A percentile compares a stretch with the other conserved stretches of the same genome.
phyloP scores from a whole-genome alignment of 805 yeast genomes.

The Komagataella kurtzmanii region DNA sequence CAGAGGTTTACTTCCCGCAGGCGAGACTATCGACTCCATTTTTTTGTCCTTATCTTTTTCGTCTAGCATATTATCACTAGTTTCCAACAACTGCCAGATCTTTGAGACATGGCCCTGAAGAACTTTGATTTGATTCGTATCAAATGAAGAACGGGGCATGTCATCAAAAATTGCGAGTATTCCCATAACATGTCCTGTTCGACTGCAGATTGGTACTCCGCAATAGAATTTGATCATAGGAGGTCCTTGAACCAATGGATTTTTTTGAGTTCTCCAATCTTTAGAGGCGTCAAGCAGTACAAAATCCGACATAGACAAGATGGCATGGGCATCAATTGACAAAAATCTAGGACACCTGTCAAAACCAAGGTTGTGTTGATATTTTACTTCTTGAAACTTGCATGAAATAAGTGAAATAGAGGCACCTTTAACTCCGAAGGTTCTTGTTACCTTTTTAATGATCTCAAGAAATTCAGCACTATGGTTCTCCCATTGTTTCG shows the following conservation, averaged over 20 bases:
- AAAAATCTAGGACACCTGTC: conserved; percentile 38
- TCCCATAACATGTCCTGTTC: conserved; percentile 35
- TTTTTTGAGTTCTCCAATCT: conserved; percentile 58
- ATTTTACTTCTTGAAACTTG: conserved; percentile 33
- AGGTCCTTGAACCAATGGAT: conserved; percentile 49
- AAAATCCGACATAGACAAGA: conserved; percentile 43
- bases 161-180: conserved; percentile 45
- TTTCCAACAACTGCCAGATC: conserved; percentile 25
- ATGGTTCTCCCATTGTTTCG: conserved; percentile 35
- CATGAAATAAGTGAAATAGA: conserved; percentile 45
- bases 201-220: conserved; percentile 42
- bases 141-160: conserved; percentile 22
- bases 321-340: conserved; percentile 58
- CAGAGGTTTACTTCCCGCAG: background rate
- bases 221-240: conserved; percentile 52
- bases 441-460: conserved; percentile 22
- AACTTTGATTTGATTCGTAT: conserved; percentile 18
- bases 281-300: conserved; percentile 42
- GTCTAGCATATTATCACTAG: conserved; percentile 12
- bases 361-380: conserved; percentile 31
- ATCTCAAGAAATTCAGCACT: conserved; percentile 22
- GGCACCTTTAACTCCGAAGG: conserved; percentile 35
- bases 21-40: background rate
- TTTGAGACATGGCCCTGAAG: conserved; percentile 26
- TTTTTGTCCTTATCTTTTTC: background rate